Base-by-base conservation (phyloP, 1,284 basidiomycete genomes). In the Austroboletus olivaceoglutinosus region DNA sequence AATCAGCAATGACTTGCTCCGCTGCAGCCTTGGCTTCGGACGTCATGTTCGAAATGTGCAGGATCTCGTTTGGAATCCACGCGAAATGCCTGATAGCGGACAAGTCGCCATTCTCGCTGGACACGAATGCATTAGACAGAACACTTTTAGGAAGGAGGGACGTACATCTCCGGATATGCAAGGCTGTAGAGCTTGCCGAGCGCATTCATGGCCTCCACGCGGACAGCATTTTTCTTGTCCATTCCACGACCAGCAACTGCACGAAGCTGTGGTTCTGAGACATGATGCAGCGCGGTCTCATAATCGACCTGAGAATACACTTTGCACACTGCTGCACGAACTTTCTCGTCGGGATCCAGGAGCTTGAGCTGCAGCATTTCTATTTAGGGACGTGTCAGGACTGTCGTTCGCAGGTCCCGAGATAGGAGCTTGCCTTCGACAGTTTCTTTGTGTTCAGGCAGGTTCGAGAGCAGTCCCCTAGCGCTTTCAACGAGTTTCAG, bases 81-180 rank as follows among this genome's bases (percentile, higher is more conserved):
- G 83, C 83, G 63, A 99, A 98, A 48, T 96, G 91, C 19, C 76
- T 68, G 18, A 86, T 77, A 0, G 93, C 91, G 0, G 80, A 75
- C 1, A 78, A 71, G 53, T 93, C 90, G 49, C 85, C 84, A 53
- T 82, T 86, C 65, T 96, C 93, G 58, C 93, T 97, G 29, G n/a
- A 47, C 27, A 18, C 15, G 23, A n/a, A 7, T n/a, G 22, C 10
- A 40, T 54, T 21, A 50, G 44, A 38, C 1, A 11, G 34, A 13
- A 25, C 3, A 25, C 11, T 16, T 21, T 22, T 10, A n/a, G 22
- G 10, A 27, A 18, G 19, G 44, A 22, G 19, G n/a, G 3, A 71
- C 88, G 55, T 61, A 93, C 92, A 98, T 95, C 67, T 97, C 93
- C 0, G 89, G 80, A 67, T 86, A 94, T 0, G 94, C 94, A 25